Conservation (phyloP, 768 basidiomycete genomes). For the Auriscalpium vulgare region DNA sequence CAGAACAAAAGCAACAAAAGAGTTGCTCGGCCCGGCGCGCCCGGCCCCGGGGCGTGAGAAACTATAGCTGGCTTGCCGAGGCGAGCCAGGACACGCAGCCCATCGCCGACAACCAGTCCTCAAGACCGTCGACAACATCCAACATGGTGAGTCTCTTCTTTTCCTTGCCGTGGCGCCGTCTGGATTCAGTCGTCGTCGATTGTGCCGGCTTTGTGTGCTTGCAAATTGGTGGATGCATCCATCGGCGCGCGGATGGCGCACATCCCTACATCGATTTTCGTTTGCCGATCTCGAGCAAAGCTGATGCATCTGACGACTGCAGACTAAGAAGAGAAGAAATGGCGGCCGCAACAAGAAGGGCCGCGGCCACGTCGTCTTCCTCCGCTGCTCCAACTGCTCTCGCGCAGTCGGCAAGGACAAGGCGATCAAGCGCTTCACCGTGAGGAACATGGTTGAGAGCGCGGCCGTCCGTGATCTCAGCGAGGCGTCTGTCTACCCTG, state of each 20-base stretch:
- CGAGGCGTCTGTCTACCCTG: constrained; percentile 89
- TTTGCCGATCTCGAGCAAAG: background rate
- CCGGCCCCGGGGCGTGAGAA: constrained; percentile 1
- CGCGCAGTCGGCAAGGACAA: constrained; percentile 98
- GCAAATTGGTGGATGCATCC: constrained; percentile 25
- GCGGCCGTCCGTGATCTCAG: constrained; percentile 96
- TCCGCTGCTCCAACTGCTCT: constrained; percentile 99
- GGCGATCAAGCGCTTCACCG: constrained; percentile 99
- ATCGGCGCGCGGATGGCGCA: constrained; percentile 19
- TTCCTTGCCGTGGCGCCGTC: background rate
- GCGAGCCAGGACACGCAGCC: constrained; percentile 2
- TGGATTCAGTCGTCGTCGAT: background rate
- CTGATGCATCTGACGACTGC: constrained; percentile 18
- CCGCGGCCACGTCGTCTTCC: constrained; percentile 89
- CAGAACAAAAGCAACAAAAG: background rate
- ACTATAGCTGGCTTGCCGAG: background rate
- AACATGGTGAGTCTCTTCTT: constrained; percentile 27
- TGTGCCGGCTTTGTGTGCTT: background rate
- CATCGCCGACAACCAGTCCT: constrained; percentile 17
- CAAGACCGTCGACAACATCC: constrained; percentile 24
- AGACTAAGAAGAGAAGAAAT: constrained; percentile 99
- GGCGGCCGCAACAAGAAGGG: constrained; percentile 99
- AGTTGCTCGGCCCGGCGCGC: background rate
- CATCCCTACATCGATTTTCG: background rate
- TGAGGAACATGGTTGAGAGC: constrained; percentile 99